Percentiles rank a stretch among this genome's conserved stretches.
These are phyloP conservation scores for Trichoderma sp. DNA, from an alignment of 2,329 filamentous ascomycete species.

Conservation along the genomic window DNA sequence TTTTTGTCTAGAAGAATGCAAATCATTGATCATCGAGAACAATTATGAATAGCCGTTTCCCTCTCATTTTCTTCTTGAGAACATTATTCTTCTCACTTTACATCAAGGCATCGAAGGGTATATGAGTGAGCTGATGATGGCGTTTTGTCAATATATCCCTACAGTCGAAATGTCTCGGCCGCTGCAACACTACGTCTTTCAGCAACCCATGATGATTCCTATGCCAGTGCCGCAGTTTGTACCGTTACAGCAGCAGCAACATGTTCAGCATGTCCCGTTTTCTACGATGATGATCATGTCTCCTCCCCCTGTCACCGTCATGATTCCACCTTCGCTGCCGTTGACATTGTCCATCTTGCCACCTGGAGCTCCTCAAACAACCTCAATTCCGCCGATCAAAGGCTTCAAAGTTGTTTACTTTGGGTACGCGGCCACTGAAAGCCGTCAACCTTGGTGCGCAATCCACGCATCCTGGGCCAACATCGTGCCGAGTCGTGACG, in stretches of 20 bases:
- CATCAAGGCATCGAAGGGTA: neutral
- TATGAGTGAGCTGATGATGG: constrained; percentile 22
- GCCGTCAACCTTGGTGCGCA: neutral
- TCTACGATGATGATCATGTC: neutral
- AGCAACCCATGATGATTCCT: neutral
- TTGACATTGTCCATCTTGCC: neutral
- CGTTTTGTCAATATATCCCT: constrained; percentile 26
- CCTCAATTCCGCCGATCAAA: neutral
- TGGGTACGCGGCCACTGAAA: neutral
- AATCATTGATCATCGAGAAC: neutral
- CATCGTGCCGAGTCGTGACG: neutral
- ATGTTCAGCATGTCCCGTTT: neutral
- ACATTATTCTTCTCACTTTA: neutral
- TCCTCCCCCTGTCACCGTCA: neutral
- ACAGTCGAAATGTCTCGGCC: neutral
- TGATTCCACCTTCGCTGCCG: neutral
- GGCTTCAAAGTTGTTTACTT: neutral
- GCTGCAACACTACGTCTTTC: neutral
- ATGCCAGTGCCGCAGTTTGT: neutral
- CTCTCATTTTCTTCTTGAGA: neutral
- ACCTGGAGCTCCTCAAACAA: neutral
- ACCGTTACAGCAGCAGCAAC: neutral
- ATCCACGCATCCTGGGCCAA: neutral
- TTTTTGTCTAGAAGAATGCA: neutral
- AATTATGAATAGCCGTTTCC: neutral